phyloP scores from a whole-genome alignment of 108 stramenopile genomes.

The Fragilariopsis cylindrus region DNA sequence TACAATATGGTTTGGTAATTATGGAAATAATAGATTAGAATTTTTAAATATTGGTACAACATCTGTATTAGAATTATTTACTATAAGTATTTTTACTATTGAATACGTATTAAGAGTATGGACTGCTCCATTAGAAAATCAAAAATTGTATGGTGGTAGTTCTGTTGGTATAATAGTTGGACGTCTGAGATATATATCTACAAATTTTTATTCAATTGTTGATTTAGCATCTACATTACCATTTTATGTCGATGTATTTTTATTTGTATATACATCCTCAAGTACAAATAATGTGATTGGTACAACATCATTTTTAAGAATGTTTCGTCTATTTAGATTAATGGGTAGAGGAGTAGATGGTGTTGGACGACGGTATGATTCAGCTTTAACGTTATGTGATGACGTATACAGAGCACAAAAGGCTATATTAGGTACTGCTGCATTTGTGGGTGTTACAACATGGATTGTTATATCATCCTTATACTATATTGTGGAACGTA shows the following conservation, averaged over 20 bases:
- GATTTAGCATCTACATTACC: constrained; percentile 87
- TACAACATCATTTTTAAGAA: constrained; percentile 80
- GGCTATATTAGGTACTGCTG: constrained; percentile 68
- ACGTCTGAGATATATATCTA: constrained; percentile 50
- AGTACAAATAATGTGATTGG: constrained; percentile 53
- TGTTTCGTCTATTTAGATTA: constrained; percentile 91
- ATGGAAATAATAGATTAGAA: constrained; percentile 47
- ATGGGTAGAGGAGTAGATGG: constrained; percentile 53
- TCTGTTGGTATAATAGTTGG: constrained; percentile 5
- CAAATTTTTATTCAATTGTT: constrained; percentile 69
- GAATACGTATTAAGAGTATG: constrained; percentile 81
- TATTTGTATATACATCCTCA: constrained; percentile 61
- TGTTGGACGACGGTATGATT: constrained; percentile 75
- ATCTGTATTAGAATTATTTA: constrained; percentile 59
- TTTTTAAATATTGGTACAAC: constrained; percentile 64
- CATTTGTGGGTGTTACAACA: constrained; percentile 88
- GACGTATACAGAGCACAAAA: constrained; percentile 77
- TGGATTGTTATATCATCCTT: constrained; percentile 78
- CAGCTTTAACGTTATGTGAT: constrained; percentile 77
- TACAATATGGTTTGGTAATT: constrained; percentile 80
- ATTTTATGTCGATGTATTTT: constrained; percentile 85
- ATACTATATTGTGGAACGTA: constrained; percentile 84
- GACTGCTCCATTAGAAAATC: constrained; percentile 58
- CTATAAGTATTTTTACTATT: constrained; percentile 72
- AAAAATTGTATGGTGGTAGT: constrained; percentile 38